These are phyloP conservation scores for Eragrostis curvula DNA, from an alignment of 176 grass and related monocot genomes.

Conservation along the genomic window DNA sequence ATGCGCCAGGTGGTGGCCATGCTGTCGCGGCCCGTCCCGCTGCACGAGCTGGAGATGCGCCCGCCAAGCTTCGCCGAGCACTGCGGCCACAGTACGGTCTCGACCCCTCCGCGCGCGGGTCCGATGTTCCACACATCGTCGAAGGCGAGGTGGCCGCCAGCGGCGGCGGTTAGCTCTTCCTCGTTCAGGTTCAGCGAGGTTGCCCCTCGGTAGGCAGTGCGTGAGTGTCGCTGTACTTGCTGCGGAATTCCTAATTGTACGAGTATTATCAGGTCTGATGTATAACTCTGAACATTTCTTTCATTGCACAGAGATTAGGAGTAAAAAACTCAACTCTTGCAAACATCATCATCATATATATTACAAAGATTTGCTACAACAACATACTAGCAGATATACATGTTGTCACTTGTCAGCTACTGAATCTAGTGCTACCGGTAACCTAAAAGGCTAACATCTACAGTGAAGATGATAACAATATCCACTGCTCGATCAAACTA, in stretches of 20 bases:
- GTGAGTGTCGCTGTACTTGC: neutral
- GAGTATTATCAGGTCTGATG: neutral
- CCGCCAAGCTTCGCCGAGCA: slow-evolving; percentile 25
- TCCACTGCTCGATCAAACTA: neutral
- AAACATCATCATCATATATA: neutral
- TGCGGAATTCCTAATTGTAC: neutral
- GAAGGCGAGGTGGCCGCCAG: slow-evolving; percentile 4
- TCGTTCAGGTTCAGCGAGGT: slow-evolving; percentile 35
- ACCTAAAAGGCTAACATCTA: slow-evolving; percentile 4
- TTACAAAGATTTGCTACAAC: neutral
- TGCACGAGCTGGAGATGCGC: slow-evolving; percentile 9
- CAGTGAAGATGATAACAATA: neutral
- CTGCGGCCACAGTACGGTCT: neutral
- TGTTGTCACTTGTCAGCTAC: neutral
- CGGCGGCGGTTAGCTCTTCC: neutral
- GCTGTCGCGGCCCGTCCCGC: slow-evolving; percentile 32
- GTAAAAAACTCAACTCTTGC: neutral
- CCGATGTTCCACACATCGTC: neutral
- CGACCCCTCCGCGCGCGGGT: neutral
- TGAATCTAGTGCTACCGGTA: neutral
- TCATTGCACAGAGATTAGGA: neutral
- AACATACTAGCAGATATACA: neutral
- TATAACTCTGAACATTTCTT: neutral
- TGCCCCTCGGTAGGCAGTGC: slow-evolving; percentile 5
- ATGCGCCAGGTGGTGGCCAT: slow-evolving; percentile 52